These are phyloP conservation scores for Sutorius eximius DNA, from an alignment of 1,284 basidiomycete genomes.

Conservation along the genomic window DNA sequence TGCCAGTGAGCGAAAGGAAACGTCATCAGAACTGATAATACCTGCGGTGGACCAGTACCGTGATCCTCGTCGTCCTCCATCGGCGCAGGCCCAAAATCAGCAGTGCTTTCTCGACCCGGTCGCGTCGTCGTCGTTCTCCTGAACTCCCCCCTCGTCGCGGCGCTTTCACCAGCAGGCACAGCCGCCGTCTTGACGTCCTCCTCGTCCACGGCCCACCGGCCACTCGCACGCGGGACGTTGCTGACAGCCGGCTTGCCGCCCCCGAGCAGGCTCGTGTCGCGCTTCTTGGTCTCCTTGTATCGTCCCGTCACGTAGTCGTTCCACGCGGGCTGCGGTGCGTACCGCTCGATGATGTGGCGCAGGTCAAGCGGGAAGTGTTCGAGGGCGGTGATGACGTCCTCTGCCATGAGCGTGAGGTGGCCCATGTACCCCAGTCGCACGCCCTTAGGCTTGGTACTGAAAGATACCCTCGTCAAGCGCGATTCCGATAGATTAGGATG, in stretches of 20 bases:
- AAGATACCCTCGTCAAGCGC: conserved; percentile 10
- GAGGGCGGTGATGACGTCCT: conserved; percentile 83
- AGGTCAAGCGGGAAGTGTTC: conserved; percentile 85
- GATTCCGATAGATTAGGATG: conserved; percentile 1
- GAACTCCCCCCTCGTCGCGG: conserved; percentile 55
- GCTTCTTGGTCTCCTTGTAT: conserved; percentile 82
- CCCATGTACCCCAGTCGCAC: conserved; percentile 95
- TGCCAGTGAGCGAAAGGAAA: conserved; percentile 1
- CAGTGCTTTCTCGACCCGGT: conserved; percentile 51
- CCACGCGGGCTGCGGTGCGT: conserved; percentile 82
- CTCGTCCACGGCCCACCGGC: conserved; percentile 72
- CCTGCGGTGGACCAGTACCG: conserved; percentile 53
- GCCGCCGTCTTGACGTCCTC: conserved; percentile 46
- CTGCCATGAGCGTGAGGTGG: conserved; percentile 90
- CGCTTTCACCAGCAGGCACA: conserved; percentile 26
- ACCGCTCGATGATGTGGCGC: conserved; percentile 58
- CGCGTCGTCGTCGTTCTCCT: conserved; percentile 45
- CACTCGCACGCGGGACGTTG: conserved; percentile 34
- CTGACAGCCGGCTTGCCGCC: conserved; percentile 74
- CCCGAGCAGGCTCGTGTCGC: conserved; percentile 78
- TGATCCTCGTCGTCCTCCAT: conserved; percentile 46
- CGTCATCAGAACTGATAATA: conserved; percentile 34
- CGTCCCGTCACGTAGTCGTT: conserved; percentile 82
- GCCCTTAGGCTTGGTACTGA: conserved; percentile 63
- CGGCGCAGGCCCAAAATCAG: conserved; percentile 65